These are phyloP conservation scores for Cercospora sp. DNA, from an alignment of 2,329 filamentous ascomycete species.

Conservation along the genomic window DNA sequence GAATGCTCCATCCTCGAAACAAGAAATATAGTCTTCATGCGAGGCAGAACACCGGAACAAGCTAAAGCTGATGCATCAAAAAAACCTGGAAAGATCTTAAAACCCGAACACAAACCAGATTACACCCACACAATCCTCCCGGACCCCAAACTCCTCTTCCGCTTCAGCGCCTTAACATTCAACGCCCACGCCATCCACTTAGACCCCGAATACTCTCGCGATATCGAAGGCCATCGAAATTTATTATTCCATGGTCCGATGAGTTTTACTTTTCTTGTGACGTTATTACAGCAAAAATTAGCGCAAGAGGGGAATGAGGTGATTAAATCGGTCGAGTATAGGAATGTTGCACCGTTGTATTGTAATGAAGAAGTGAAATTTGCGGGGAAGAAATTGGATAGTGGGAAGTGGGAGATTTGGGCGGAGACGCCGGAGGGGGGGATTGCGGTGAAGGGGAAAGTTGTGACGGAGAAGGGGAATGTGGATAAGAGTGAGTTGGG, in stretches of 20 bases:
- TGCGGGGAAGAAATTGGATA: slow-evolving; percentile 59
- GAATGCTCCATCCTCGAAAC: slow-evolving; percentile 56
- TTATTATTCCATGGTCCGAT: slow-evolving; percentile 87
- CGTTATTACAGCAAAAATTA: slow-evolving; percentile 61
- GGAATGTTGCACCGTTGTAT: slow-evolving; percentile 79
- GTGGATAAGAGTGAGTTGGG: slow-evolving; percentile 22
- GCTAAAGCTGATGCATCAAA: slow-evolving; percentile 35
- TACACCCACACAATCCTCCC: slow-evolving; percentile 64
- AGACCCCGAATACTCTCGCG: slow-evolving; percentile 67
- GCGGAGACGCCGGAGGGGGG: slow-evolving; percentile 44
- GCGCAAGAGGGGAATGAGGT: slow-evolving; percentile 37
- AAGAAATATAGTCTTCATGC: slow-evolving; percentile 65
- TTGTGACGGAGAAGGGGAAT: slow-evolving; percentile 33
- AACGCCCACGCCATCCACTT: slow-evolving; percentile 93
- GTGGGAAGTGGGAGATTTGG: slow-evolving; percentile 44
- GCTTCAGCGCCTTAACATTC: slow-evolving; percentile 86
- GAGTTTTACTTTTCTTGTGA: slow-evolving; percentile 73
- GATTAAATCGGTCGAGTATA: slow-evolving; percentile 68
- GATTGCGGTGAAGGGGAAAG: slow-evolving; percentile 49
- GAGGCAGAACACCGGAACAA: slow-evolving; percentile 47
- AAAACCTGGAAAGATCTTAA: slow-evolving; percentile 42
- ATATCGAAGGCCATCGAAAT: slow-evolving; percentile 71
- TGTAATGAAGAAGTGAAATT: slow-evolving; percentile 69
- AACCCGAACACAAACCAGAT: slow-evolving; percentile 53
- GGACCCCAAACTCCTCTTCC: slow-evolving; percentile 72